Evolutionary conservation across 768 basidiomycete species (phyloP).

Genomic region (Floccularia luteovirens): DNA sequence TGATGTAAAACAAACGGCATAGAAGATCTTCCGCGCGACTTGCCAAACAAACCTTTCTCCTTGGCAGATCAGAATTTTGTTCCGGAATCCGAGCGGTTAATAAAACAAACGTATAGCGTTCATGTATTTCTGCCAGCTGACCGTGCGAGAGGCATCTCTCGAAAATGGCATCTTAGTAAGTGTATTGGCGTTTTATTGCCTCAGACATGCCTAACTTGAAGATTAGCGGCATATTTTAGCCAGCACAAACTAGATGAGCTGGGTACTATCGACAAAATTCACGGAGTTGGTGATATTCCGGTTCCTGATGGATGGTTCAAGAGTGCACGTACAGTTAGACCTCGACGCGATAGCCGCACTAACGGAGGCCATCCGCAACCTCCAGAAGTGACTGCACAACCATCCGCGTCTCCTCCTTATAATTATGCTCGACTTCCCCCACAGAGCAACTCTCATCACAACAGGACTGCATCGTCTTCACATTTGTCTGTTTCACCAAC

Average conservation of each 20-base stretch:
- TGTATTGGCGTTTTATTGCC: conserved; percentile 9
- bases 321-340: conserved; percentile 68
- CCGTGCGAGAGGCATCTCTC: conserved; percentile 39
- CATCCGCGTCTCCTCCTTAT: conserved; percentile 14
- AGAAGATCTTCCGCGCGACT: conserved; percentile 18
- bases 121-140: conserved; percentile 57
- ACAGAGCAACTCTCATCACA: conserved; percentile 16
- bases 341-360: conserved; percentile 39
- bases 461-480: conserved; percentile 14
- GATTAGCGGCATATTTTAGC: conserved; percentile 76
- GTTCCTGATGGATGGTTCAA: conserved; percentile 77
- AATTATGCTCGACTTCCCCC: conserved; percentile 11
- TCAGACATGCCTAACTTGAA: conserved; percentile 8
- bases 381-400: conserved; percentile 15
- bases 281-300: conserved; percentile 51
- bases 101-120: conserved; percentile 84
- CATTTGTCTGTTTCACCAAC: conserved; percentile 17
- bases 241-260: conserved; percentile 68
- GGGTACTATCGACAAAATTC: conserved; percentile 64
- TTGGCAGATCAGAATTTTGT: conserved; percentile 26
- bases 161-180: conserved; percentile 85
- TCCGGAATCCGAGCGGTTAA: conserved; percentile 52
- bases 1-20: neutral
- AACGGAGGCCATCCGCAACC: conserved; percentile 22
- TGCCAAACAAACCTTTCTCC: conserved; percentile 21